phyloP scores from a whole-genome alignment of 441 rosid species.

The Gossypium lobatum region DNA sequence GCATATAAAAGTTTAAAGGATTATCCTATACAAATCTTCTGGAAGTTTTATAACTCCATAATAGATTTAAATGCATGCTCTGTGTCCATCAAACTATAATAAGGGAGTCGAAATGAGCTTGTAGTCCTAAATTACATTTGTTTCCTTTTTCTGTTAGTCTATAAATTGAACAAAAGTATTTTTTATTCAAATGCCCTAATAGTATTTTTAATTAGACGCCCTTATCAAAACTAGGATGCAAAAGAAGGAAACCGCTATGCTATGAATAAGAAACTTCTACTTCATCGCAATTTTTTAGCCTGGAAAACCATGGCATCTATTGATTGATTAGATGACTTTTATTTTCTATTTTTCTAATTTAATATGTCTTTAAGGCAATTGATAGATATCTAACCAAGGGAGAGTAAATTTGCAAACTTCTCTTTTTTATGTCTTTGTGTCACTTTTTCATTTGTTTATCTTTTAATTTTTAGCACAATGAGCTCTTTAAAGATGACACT shows the following conservation, averaged over 20 bases:
- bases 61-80: background rate
- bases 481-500: background rate
- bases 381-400: background rate
- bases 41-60: background rate
- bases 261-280: slow-evolving; percentile 4
- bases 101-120: background rate
- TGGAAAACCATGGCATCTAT: slow-evolving; percentile 3
- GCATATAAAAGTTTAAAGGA: background rate
- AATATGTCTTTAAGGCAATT: slow-evolving; percentile 2
- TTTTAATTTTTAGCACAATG: slow-evolving; percentile 6
- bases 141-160: background rate
- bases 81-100: background rate
- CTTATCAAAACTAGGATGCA: background rate
- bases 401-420: background rate
- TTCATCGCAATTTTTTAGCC: background rate
- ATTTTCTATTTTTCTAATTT: background rate
- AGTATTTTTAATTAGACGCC: background rate
- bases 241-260: background rate
- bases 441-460: background rate
- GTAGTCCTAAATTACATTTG: background rate
- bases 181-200: background rate
- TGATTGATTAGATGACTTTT: background rate
- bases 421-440: background rate
- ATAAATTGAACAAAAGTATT: background rate
- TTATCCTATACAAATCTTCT: background rate